A percentile compares a stretch with the other conserved stretches of the same genome.
Conservation (phyloP, 176 grass and related monocot species). For the Triticum timopheevii region DNA sequence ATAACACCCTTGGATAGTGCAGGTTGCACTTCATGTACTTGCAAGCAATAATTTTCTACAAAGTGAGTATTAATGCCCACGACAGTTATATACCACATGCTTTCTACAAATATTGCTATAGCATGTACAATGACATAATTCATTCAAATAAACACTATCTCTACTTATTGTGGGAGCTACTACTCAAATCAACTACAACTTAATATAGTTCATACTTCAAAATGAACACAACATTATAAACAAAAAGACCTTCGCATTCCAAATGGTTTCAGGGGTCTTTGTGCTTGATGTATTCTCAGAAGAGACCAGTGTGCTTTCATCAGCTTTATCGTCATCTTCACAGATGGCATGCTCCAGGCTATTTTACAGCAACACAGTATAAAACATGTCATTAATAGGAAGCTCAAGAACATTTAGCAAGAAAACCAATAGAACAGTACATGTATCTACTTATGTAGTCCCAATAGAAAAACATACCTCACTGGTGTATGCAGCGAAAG, state of each 20-base stretch:
- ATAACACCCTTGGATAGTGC: neutral
- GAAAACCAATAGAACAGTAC: neutral
- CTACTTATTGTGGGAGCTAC: neutral
- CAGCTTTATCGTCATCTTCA: slow-evolving; percentile 58
- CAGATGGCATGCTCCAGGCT: slow-evolving; percentile 88
- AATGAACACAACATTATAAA: neutral
- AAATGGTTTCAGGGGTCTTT: slow-evolving; percentile 55
- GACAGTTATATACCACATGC: neutral
- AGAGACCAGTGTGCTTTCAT: slow-evolving; percentile 41
- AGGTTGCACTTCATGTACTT: neutral
- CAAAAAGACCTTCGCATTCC: slow-evolving; percentile 86
- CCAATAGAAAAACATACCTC: slow-evolving; percentile 56
- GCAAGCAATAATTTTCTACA: neutral
- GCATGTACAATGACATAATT: neutral
- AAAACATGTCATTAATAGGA: slow-evolving; percentile 11
- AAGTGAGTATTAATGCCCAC: neutral
- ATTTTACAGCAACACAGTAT: slow-evolving; percentile 15
- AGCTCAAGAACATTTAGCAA: slow-evolving; percentile 9
- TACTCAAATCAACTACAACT: slow-evolving; percentile 13
- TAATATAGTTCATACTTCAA: neutral
- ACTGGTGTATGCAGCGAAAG: slow-evolving; percentile 88
- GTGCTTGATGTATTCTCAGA: slow-evolving; percentile 42
- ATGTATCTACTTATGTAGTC: slow-evolving; percentile 11
- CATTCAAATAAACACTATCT: slow-evolving; percentile 3
- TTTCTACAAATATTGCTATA: neutral